phyloP scores from a whole-genome alignment of 1,284 basidiomycete genomes.

The Amylostereum chailletii region DNA sequence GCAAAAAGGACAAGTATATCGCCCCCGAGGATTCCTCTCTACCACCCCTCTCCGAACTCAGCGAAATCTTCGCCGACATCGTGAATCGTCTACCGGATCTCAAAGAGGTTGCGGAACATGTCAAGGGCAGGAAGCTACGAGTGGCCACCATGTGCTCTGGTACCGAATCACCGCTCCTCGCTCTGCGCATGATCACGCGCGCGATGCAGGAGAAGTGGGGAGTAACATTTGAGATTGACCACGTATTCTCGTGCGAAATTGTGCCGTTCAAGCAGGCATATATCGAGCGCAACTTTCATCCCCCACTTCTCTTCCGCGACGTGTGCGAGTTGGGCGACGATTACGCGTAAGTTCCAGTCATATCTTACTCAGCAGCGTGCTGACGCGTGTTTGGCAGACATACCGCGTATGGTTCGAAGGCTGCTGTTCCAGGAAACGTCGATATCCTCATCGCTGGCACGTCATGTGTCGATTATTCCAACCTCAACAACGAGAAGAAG shows the following conservation, averaged over 20 bases:
- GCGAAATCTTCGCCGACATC: constrained; percentile 82
- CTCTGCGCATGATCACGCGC: constrained; percentile 76
- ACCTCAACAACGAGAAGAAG: constrained; percentile 90
- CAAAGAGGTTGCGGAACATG: constrained; percentile 56
- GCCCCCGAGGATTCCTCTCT: constrained; percentile 44
- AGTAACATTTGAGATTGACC: constrained; percentile 68
- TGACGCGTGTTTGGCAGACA: constrained; percentile 35
- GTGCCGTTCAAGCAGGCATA: constrained; percentile 98
- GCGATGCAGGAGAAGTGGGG: constrained; percentile 66
- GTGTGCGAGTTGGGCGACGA: constrained; percentile 83
- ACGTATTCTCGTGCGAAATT: constrained; percentile 97
- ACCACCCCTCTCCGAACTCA: constrained; percentile 79
- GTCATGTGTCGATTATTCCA: constrained; percentile 95
- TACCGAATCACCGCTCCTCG: constrained; percentile 90
- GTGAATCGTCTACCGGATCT: constrained; percentile 65
- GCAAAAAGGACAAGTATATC: constrained; percentile 18
- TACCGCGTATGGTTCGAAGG: constrained; percentile 87
- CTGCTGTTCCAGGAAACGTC: constrained; percentile 82
- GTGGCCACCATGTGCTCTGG: constrained; percentile 98
- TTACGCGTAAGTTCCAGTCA: constrained; percentile 50
- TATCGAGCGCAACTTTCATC: constrained; percentile 92
- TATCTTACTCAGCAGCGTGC: constrained; percentile 7
- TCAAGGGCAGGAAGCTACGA: constrained; percentile 79
- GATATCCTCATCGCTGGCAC: constrained; percentile 90
- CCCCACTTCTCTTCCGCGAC: constrained; percentile 88